Conservation (phyloP, 2,329 filamentous ascomycete species). For the Cladosporium sp. region DNA sequence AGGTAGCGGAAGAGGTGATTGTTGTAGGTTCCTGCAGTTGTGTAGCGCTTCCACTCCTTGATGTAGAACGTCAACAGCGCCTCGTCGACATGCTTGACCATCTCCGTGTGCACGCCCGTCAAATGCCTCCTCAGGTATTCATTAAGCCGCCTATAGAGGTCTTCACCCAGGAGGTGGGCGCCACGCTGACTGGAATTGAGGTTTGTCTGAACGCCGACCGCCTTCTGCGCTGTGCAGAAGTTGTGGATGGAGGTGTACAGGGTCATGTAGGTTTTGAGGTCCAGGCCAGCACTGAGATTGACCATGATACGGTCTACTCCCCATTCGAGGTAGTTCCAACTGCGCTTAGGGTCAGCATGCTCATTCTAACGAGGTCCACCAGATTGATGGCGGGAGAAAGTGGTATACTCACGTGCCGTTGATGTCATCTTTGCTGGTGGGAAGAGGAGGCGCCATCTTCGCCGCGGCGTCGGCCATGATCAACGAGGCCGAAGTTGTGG, state of each 20-base stretch:
- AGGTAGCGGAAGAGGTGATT: conserved; percentile 95
- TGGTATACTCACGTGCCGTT: conserved; percentile 29
- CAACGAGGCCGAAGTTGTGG: background rate
- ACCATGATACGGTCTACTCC: conserved; percentile 93
- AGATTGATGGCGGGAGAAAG: background rate
- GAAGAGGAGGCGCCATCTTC: conserved; percentile 26
- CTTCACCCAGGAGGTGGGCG: conserved; percentile 90
- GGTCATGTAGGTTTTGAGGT: conserved; percentile 96
- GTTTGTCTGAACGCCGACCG: conserved; percentile 55
- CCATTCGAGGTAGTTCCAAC: conserved; percentile 79
- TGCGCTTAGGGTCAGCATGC: conserved; percentile 42
- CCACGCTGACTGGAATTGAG: conserved; percentile 63
- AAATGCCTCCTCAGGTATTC: conserved; percentile 79
- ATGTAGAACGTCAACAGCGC: conserved; percentile 91
- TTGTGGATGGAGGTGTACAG: conserved; percentile 98
- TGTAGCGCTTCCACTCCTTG: conserved; percentile 93
- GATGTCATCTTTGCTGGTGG: conserved; percentile 36
- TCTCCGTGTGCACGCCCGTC: conserved; percentile 63
- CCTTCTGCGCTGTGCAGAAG: conserved; percentile 98
- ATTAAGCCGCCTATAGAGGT: conserved; percentile 88
- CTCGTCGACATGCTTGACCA: conserved; percentile 80
- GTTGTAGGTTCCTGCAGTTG: conserved; percentile 91
- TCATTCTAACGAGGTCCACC: background rate
- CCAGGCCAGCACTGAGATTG: conserved; percentile 84
- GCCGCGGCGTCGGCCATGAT: conserved; percentile 7